Conservation (phyloP, 768 basidiomycete genomes). For the Mycena rebaudengoi region DNA sequence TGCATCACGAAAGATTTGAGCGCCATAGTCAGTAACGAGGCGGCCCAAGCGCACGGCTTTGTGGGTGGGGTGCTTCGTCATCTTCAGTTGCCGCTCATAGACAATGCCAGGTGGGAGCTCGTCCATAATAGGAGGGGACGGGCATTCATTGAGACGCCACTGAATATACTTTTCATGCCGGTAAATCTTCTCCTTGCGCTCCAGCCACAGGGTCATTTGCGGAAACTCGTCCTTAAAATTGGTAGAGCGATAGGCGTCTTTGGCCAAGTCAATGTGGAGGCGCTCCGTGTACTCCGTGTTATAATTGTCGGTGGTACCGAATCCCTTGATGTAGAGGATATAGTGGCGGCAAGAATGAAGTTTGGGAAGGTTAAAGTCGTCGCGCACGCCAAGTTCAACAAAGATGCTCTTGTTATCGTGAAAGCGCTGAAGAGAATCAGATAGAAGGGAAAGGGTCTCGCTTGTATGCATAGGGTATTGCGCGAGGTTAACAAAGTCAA, state of each 20-base stretch:
- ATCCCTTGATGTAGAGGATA: constrained; percentile 21
- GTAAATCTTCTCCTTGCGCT: constrained; percentile 43
- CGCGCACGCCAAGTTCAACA: constrained; percentile 33
- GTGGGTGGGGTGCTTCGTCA: constrained; percentile 33
- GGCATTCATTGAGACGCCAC: constrained; percentile 30
- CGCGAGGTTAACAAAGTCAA: constrained; percentile 45
- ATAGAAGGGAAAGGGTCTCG: constrained; percentile 30
- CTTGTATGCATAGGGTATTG: constrained; percentile 37
- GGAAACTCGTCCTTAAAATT: constrained; percentile 39
- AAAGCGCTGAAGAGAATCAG: constrained; percentile 32
- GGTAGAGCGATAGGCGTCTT: constrained; percentile 25
- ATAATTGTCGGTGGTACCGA: constrained; percentile 36
- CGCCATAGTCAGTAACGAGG: constrained; percentile 35
- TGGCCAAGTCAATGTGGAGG: constrained; percentile 31
- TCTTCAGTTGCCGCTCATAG: neutral
- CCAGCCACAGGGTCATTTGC: constrained; percentile 26
- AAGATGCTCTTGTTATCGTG: constrained; percentile 43
- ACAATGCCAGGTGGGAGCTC: constrained; percentile 20
- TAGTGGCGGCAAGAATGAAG: constrained; percentile 35
- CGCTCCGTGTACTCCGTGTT: too few species aligned
- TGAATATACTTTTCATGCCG: constrained; percentile 20
- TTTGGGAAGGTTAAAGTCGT: constrained; percentile 37
- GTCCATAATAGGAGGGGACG: constrained; percentile 2
- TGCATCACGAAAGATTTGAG: constrained; percentile 34
- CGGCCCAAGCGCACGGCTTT: constrained; percentile 32